Evolutionary conservation across 2,329 filamentous ascomycete genomes (phyloP), one percentile per base, ranked within the genome.

Genomic region (Colletotrichum lindemuthianum): DNA sequence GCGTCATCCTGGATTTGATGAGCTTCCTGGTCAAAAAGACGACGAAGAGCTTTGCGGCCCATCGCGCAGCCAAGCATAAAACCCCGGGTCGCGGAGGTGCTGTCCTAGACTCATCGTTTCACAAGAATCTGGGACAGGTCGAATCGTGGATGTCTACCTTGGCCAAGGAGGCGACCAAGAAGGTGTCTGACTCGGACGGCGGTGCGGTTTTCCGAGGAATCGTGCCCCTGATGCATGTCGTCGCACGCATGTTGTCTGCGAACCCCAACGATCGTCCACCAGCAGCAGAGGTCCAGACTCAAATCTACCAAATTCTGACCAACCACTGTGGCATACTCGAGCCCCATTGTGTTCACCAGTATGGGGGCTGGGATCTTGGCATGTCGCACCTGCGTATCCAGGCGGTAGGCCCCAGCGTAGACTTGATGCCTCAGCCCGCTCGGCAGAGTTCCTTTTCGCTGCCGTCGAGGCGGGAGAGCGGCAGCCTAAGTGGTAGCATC

Each of bases 1-100:
- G 90, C 73, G 83, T 93, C 55, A 90, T 90, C 65, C 79, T 93
- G 13, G 91, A 94, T 68, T 83, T 93, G 36, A 72, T 93, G 16
- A 88, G 88, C 24, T 88, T 91, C 71, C 79, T 91, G 61, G 76
- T 92, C 65, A 91, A 92, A 73, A 88, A 89, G 69, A 86, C 88
- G 57, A 82, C 86, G 1, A 84, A 86, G 53, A 85, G 88, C 33
- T 92, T 93, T 71, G 81, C 86, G 39, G 82, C 86, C 32, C 88
- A 92, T 72, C 88, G 91, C 6, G 84, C 86, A 1, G 84, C 86
- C 4, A 89, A 88, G 72, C 87, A 90, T 72, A 89, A 88, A 72
- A 84, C 78, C 44, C 75, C 82, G 12, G 83, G 84, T 0, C 78
- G 85, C 32, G 86, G 86, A 36, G 87, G 86, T 11, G 88, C 87